Percentiles rank a stretch among this genome's conserved stretches.
Conservation (phyloP, 2,329 filamentous ascomycete genomes). For the Alternaria angustiovoidea region DNA sequence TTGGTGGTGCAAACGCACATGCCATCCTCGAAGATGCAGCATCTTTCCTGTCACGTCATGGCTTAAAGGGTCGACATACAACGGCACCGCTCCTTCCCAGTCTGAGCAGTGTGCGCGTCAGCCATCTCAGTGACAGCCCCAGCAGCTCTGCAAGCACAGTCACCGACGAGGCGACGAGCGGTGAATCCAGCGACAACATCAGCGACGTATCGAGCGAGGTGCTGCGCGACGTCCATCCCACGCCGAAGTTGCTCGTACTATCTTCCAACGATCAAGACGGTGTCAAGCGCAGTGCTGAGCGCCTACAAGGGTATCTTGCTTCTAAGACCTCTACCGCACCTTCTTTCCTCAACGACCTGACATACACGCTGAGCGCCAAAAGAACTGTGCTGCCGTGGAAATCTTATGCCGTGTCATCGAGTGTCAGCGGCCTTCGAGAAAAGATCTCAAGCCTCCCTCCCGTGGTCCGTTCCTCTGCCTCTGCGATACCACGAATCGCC, state of each 20-base stretch:
- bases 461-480: conserved; percentile 12
- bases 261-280: conserved; percentile 17
- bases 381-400: conserved; percentile 11
- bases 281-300: conserved; percentile 9
- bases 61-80: conserved; percentile 18
- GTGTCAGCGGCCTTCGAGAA: neutral
- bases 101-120: conserved; percentile 10
- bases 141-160: conserved; percentile 9
- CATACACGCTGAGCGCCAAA: conserved; percentile 12
- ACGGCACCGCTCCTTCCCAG: conserved; percentile 20
- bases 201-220: conserved; percentile 13
- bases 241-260: conserved; percentile 3
- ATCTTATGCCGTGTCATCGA: conserved; percentile 8
- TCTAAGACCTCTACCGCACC: neutral
- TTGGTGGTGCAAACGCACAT: conserved; percentile 52
- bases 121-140: neutral
- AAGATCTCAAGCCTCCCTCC: conserved; percentile 2
- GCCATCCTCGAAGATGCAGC: conserved; percentile 26
- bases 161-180: conserved; percentile 2
- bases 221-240: conserved; percentile 4
- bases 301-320: conserved; percentile 11
- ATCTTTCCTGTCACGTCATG: conserved; percentile 6
- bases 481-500: conserved; percentile 20
- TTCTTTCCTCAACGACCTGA: conserved; percentile 7
- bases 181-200: conserved; percentile 3